A percentile compares a stretch with the other conserved stretches of the same genome.
Evolutionary conservation across 495 filamentous ascomycete species (phyloP).

Genomic region (Paragyromitra xinjiangensis): DNA sequence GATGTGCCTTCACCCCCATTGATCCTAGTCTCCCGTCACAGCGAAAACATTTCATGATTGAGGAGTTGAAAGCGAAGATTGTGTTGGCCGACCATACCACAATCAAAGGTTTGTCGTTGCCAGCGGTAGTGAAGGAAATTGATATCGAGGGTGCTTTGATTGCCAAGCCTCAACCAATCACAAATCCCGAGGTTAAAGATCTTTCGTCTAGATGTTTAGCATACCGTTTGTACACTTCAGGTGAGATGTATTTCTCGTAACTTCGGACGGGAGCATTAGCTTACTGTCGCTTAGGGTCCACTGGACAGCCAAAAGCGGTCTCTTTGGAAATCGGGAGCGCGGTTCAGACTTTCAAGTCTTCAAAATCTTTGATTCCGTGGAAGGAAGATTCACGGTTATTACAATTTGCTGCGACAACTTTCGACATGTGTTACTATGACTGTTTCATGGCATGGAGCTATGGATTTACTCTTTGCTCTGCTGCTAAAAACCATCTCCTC

Average conservation of each 20-base stretch:
- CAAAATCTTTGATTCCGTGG: constrained; percentile 58
- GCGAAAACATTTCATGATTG: constrained; percentile 59
- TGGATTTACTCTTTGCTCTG: constrained; percentile 60
- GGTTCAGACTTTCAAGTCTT: constrained; percentile 59
- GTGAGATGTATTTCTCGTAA: constrained; percentile 24
- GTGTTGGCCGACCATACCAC: constrained; percentile 41
- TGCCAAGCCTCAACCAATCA: constrained; percentile 20
- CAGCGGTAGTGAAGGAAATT: constrained; percentile 12
- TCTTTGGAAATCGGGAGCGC: constrained; percentile 59
- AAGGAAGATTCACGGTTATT: constrained; percentile 56
- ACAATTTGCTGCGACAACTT: constrained; percentile 62
- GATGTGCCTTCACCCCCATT: constrained; percentile 60
- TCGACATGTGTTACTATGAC: constrained; percentile 63
- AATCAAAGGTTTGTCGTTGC: constrained; percentile 38
- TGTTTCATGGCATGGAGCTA: constrained; percentile 62
- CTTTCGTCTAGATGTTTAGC: constrained; percentile 54
- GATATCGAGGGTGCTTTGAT: constrained; percentile 32
- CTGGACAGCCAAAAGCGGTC: constrained; percentile 60
- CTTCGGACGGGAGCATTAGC: not conserved
- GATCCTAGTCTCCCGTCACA: constrained; percentile 58
- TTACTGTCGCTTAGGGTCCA: constrained; percentile 53
- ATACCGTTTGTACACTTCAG: constrained; percentile 61
- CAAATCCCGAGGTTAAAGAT: constrained; percentile 45
- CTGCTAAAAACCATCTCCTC: constrained; percentile 55
- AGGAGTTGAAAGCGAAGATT: constrained; percentile 57